A percentile compares a stretch with the other conserved stretches of the same genome.
phyloP scores from a whole-genome alignment of 805 yeast genomes.

The Starmerella lactis-condensi region DNA sequence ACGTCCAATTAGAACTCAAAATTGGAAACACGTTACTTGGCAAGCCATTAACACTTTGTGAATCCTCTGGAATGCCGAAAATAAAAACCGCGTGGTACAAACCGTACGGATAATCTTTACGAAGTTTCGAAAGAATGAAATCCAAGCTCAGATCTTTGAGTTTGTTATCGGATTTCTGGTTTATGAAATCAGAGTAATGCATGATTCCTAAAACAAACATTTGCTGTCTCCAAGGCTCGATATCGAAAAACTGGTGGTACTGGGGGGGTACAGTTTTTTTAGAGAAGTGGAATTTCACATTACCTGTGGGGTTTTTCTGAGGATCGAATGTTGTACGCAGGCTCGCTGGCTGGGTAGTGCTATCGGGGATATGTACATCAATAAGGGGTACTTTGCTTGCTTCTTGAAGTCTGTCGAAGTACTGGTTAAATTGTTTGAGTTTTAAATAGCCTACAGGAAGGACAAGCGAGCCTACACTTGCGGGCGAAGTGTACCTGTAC shows the following conservation, averaged over 20 bases:
- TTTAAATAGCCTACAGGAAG: conserved; percentile 45
- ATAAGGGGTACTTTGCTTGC: conserved; percentile 49
- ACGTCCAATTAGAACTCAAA: conserved; percentile 20
- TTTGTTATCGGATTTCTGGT: conserved; percentile 16
- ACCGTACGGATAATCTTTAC: conserved; percentile 31
- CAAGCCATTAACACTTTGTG: conserved; percentile 6
- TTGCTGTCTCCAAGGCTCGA: conserved; percentile 74
- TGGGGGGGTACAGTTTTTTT: conserved; percentile 33
- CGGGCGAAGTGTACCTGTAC: conserved; percentile 37
- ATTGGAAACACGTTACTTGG: conserved; percentile 15
- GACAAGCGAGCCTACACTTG: conserved; percentile 44
- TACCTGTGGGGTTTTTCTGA: conserved; percentile 65
- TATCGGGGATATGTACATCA: conserved; percentile 34
- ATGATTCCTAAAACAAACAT: conserved; percentile 33
- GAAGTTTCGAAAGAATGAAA: conserved; percentile 24
- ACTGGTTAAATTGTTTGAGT: conserved; percentile 27
- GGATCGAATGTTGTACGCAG: conserved; percentile 45
- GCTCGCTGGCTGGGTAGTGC: conserved; percentile 8
- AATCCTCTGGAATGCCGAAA: conserved; percentile 25
- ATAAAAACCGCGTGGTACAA: conserved; percentile 37
- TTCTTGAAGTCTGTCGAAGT: conserved; percentile 28
- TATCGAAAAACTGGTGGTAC: conserved; percentile 55
- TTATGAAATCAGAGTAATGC: conserved; percentile 17
- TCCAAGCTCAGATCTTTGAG: conserved; percentile 15
- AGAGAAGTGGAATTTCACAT: conserved; percentile 40